These are phyloP conservation scores for Fomitopsis betulina DNA, from an alignment of 1,284 basidiomycete genomes.

Conservation along the genomic window DNA sequence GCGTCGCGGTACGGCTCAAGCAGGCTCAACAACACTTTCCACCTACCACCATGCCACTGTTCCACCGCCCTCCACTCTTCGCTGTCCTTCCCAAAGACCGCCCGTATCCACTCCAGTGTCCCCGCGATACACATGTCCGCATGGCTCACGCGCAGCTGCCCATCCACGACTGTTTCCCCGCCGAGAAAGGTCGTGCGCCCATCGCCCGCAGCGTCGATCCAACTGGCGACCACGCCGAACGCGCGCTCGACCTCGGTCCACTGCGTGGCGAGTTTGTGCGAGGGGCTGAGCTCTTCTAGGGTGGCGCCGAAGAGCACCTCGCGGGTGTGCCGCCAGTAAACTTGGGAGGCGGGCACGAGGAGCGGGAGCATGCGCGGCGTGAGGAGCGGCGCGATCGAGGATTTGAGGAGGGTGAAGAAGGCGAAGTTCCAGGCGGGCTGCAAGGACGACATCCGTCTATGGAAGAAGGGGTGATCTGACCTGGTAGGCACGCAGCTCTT, in stretches of 20 bases:
- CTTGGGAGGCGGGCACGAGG: conserved; percentile 7
- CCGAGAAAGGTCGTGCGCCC: conserved; percentile 13
- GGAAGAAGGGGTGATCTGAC: background rate
- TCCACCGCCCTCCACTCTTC: conserved; percentile 5
- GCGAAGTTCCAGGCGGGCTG: conserved; percentile 15
- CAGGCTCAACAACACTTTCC: conserved; percentile 2
- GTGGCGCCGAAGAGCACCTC: conserved; percentile 10
- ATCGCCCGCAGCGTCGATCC: conserved; percentile 12
- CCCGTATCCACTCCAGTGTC: conserved; percentile 10
- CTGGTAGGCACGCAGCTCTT: conserved; percentile 22
- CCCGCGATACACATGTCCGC: conserved; percentile 16
- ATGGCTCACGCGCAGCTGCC: background rate
- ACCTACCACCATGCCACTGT: conserved; percentile 7
- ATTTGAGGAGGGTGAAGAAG: conserved; percentile 4
- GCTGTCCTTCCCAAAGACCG: background rate
- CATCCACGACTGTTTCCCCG: background rate
- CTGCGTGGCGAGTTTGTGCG: conserved; percentile 9
- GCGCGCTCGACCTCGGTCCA: conserved; percentile 13
- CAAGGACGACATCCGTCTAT: no score
- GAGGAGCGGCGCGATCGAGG: conserved; percentile 6
- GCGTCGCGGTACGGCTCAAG: conserved; percentile 1
- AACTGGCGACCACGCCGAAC: conserved; percentile 11
- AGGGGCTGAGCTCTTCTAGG: conserved; percentile 19
- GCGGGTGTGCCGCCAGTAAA: conserved; percentile 20
- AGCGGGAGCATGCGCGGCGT: conserved; percentile 2